Conservation (phyloP, 768 basidiomycete species). For the Coprinopsis cinerea region DNA sequence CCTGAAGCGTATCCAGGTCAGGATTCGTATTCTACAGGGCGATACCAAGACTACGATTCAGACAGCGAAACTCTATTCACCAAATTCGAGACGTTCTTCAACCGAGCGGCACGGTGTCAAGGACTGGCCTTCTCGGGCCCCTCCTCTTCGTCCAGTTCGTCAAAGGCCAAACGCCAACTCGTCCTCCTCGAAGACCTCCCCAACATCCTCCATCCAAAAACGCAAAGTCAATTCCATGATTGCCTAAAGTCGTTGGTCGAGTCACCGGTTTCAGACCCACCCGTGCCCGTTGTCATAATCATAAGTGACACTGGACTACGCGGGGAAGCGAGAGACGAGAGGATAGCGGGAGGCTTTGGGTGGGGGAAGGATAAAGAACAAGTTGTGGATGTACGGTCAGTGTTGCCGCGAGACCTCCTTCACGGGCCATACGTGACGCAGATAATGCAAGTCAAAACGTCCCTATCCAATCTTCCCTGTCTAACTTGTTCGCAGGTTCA, state of each 20-base stretch:
- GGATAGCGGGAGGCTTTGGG: constrained; percentile 31
- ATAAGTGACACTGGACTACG: constrained; percentile 78
- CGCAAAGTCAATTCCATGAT: constrained; percentile 67
- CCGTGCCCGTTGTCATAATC: constrained; percentile 73
- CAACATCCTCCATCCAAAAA: constrained; percentile 73
- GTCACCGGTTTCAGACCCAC: constrained; percentile 25
- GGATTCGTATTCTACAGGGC: not conserved
- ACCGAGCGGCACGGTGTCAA: constrained; percentile 56
- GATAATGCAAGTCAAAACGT: constrained; percentile 66
- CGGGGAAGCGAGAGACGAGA: constrained; percentile 56
- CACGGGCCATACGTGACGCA: constrained; percentile 73
- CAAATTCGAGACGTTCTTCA: constrained; percentile 74
- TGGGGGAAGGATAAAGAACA: constrained; percentile 42
- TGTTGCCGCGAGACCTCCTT: constrained; percentile 64
- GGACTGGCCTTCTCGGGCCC: constrained; percentile 37
- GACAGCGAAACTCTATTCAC: constrained; percentile 47
- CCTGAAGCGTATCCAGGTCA: not conserved
- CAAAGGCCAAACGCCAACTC: constrained; percentile 39
- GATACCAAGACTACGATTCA: constrained; percentile 12
- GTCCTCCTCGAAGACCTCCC: constrained; percentile 89
- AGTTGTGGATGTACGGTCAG: constrained; percentile 57
- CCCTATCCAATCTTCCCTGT: constrained; percentile 3
- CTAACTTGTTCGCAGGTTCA: constrained; percentile 53
- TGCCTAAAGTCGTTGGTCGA: constrained; percentile 53
- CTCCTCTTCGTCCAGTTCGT: constrained; percentile 10